Percentiles rank a stretch among this genome's conserved stretches.
Conservation (phyloP, 257 asterid genomes). For the Ocimum tenuiflorum region DNA sequence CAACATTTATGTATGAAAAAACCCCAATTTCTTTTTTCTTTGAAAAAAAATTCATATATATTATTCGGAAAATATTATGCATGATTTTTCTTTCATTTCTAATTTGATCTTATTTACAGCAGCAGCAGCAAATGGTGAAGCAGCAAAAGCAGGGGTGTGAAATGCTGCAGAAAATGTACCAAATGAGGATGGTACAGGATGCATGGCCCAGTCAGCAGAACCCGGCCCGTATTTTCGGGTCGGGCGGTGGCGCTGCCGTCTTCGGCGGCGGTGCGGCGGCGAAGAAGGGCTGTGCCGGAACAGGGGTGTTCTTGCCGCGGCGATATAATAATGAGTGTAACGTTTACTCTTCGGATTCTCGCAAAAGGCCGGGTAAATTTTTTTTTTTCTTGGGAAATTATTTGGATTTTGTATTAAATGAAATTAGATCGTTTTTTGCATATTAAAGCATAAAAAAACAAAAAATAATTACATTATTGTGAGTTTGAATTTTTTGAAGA, state of each 20-base stretch:
- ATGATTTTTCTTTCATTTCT: not conserved
- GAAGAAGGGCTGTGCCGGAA: slow-evolving; percentile 55
- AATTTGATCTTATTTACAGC: slow-evolving; percentile 11
- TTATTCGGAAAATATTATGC: not conserved
- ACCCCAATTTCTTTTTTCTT: not conserved
- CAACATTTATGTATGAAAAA: slow-evolving; percentile 27
- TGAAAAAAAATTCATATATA: not conserved
- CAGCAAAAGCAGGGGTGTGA: slow-evolving; percentile 29
- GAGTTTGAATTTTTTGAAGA: too few species aligned
- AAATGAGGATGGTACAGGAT: slow-evolving; percentile 20
- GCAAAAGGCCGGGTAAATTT: slow-evolving; percentile 50
- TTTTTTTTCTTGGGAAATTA: not conserved
- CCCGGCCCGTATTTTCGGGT: slow-evolving; percentile 21
- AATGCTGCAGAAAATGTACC: slow-evolving; percentile 30
- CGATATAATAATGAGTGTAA: slow-evolving; percentile 21
- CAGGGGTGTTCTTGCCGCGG: slow-evolving; percentile 79
- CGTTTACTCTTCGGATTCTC: slow-evolving; percentile 32
- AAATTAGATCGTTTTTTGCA: not conserved
- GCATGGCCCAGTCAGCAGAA: slow-evolving; percentile 31
- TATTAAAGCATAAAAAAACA: too few species aligned
- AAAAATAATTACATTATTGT: too few species aligned
- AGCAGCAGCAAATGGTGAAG: slow-evolving; percentile 29
- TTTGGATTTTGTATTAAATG: not conserved
- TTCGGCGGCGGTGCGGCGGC: slow-evolving; percentile 24
- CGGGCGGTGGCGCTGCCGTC: slow-evolving; percentile 14